These are phyloP conservation scores for Gaultheria prostrata DNA, from an alignment of 148 eudicot genomes.

Conservation along the genomic window DNA sequence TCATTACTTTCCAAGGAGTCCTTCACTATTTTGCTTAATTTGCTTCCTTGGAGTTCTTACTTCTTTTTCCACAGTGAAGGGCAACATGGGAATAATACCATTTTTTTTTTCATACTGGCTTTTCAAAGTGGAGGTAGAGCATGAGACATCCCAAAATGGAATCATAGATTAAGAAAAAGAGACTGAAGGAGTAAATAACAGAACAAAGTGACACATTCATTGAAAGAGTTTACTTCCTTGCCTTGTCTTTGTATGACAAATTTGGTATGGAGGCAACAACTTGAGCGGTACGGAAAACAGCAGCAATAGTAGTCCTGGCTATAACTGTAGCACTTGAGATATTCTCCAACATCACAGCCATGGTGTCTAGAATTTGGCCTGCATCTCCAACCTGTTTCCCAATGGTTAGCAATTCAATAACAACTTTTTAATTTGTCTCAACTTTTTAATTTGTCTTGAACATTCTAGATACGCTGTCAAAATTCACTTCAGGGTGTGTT, in stretches of 20 bases:
- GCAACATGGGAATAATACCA: background rate
- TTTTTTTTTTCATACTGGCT: background rate
- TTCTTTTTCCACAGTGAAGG: background rate
- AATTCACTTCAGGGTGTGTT: background rate
- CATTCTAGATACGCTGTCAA: background rate
- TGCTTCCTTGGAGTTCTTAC: background rate
- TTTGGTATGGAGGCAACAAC: slow-evolving; percentile 85
- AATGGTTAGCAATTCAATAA: background rate
- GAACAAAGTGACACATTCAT: background rate
- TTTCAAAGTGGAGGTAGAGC: background rate
- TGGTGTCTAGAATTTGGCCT: slow-evolving; percentile 82
- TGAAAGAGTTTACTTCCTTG: slow-evolving; percentile 22
- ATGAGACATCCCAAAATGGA: background rate
- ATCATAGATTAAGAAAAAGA: background rate
- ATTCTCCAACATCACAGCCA: slow-evolving; percentile 92
- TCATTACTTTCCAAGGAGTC: background rate
- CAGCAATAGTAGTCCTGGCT: slow-evolving; percentile 77
- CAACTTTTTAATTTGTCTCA: background rate
- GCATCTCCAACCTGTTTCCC: slow-evolving; percentile 93
- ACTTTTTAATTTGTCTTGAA: background rate
- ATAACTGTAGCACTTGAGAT: slow-evolving; percentile 63
- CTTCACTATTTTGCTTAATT: background rate
- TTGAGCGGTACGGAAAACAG: slow-evolving; percentile 93
- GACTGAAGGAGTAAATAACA: background rate
- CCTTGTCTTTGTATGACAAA: slow-evolving; percentile 74